Base-by-base conservation (phyloP, 2,329 filamentous ascomycete genomes). In the Fusarium verticillioides region DNA sequence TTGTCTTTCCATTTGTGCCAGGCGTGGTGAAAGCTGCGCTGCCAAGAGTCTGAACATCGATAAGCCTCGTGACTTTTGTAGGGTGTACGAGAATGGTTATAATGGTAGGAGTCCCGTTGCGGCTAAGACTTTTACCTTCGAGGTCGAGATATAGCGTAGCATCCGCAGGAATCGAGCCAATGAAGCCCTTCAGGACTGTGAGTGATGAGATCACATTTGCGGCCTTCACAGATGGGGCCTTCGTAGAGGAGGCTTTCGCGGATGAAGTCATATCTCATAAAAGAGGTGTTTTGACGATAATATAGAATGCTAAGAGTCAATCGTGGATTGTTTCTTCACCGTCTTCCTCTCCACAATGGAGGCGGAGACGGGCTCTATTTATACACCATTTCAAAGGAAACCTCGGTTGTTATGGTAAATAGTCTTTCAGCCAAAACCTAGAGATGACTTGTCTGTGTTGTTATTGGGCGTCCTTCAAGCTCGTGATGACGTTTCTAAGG, bases 261-360 rank as follows among this genome's bases (percentile, higher is more conserved):
- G 36, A 26, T 19, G n/a, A 36, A 6, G n/a, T 18, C 18, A 52
- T 52, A 7, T 32, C 10, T 49, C 4, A 32, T 9, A 8, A n/a
- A 16, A 30, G 9, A 28, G 9, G 13, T 9, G n/a, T 16, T 1
- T 21, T 26, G 32, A 11, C 9, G 9, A 21, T 26, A 5, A 26
- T 2, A 8, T 13, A 15, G 9, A 6, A 26, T 26, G 12, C 5
- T 7, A 7, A 26, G 8, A 34, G 4, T 36, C 4, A 19, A 18
- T 4, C 19, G 8, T 26, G 4, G 9, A 26, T 11, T 11, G 2
- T 4, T 11, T 26, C 6, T 21, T 3, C 30, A 11, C 13, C 8
- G 10, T 32, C 16, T 8, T n/a, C 11, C 9, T 15, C 4, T 26
- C 12, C 12, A 19, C 4, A 36, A 19, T 10, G 9, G 9, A 21